Conservation (phyloP, 345 rosid species). For the Zanthoxylum bungeanum region DNA sequence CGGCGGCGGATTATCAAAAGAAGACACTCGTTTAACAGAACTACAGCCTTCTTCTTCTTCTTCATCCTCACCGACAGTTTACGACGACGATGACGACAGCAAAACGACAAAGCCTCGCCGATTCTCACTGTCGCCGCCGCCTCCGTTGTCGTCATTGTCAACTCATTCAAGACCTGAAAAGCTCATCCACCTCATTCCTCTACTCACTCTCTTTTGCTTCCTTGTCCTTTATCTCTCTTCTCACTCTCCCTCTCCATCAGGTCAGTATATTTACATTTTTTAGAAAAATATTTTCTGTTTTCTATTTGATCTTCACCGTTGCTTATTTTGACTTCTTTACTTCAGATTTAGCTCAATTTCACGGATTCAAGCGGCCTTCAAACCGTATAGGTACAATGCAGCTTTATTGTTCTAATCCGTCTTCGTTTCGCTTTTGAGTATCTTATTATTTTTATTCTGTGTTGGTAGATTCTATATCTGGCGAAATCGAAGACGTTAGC, state of each 20-base stretch:
- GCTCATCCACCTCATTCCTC: constrained; percentile 80
- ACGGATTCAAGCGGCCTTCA: constrained; percentile 46
- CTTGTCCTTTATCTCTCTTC: constrained; percentile 82
- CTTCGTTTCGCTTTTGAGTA: neutral
- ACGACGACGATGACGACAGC: constrained; percentile 42
- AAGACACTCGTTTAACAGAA: constrained; percentile 30
- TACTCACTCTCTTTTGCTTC: constrained; percentile 77
- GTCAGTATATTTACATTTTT: constrained; percentile 21
- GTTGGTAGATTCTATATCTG: constrained; percentile 28
- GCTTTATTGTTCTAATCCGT: constrained; percentile 16
- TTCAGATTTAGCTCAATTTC: constrained; percentile 83
- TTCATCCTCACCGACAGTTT: constrained; percentile 11
- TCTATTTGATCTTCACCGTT: neutral
- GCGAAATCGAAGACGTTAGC: constrained; percentile 35
- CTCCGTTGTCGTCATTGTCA: constrained; percentile 26
- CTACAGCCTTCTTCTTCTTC: constrained; percentile 27
- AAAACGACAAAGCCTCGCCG: constrained; percentile 60
- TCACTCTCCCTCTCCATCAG: constrained; percentile 71
- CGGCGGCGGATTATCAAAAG: constrained; percentile 47
- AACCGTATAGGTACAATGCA: constrained; percentile 61
- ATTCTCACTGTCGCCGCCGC: constrained; percentile 31
- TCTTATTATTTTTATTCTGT: neutral
- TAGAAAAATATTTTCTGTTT: neutral
- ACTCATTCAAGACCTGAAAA: constrained; percentile 49
- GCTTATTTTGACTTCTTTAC: neutral